These are phyloP conservation scores for Austroboletus eburneus DNA, from an alignment of 768 basidiomycete genomes.

Conservation along the genomic window DNA sequence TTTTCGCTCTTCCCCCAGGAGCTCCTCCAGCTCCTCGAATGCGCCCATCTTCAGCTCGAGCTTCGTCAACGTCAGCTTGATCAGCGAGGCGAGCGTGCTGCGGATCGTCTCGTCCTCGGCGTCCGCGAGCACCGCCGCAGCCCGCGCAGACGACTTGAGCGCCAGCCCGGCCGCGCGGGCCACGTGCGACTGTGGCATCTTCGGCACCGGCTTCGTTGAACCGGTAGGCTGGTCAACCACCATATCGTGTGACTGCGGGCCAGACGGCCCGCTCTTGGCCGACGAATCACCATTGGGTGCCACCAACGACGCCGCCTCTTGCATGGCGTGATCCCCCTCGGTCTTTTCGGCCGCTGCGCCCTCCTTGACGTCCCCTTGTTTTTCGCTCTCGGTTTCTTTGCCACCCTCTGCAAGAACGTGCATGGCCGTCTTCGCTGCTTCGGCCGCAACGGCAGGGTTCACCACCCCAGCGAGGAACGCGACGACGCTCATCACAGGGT, in stretches of 20 bases:
- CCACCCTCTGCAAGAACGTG: constrained; percentile 69
- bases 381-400: constrained; percentile 32
- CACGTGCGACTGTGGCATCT: constrained; percentile 68
- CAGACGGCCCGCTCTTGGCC: constrained; percentile 13
- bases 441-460: constrained; percentile 84
- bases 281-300: constrained; percentile 12
- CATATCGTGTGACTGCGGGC: constrained; percentile 37
- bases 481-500: constrained; percentile 98
- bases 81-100: constrained; percentile 72
- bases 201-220: constrained; percentile 27
- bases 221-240: constrained; percentile 40
- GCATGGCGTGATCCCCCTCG: constrained; percentile 38
- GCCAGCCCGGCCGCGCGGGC: constrained; percentile 83
- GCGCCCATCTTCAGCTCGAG: constrained; percentile 93
- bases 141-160: constrained; percentile 83
- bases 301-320: constrained; percentile 20
- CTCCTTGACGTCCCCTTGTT: constrained; percentile 29
- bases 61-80: constrained; percentile 81
- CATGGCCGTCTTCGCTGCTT: constrained; percentile 88
- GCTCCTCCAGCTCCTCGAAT: constrained; percentile 90
- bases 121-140: constrained; percentile 73
- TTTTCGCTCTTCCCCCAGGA: constrained; percentile 87
- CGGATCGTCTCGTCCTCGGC: constrained; percentile 83
- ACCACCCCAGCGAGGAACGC: constrained; percentile 95
- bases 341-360: constrained; percentile 35